A percentile compares a stretch with the other conserved stretches of the same genome.
phyloP scores from a whole-genome alignment of 169 alveolate genomes.

The Plasmodium chabaudi region DNA sequence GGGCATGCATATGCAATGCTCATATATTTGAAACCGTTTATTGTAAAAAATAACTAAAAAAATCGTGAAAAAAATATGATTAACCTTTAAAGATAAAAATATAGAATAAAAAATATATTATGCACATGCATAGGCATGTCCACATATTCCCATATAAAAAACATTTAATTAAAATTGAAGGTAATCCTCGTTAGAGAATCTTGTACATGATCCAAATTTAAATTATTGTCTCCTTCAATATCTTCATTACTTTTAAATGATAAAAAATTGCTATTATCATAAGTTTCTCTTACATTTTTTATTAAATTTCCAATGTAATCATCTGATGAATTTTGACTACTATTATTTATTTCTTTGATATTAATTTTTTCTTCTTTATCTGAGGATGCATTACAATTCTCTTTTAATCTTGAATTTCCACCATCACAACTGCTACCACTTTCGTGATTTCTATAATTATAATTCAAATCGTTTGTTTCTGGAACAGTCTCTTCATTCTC shows the following conservation, averaged over 20 bases:
- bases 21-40: no score
- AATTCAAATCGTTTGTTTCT: neutral
- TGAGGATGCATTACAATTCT: conserved; percentile 2
- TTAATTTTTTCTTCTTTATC: conserved; percentile 4
- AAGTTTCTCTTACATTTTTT: conserved; percentile 37
- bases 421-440: neutral
- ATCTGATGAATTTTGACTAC: conserved; percentile 29
- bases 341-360: conserved; percentile 4
- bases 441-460: no score
- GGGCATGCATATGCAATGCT: no score
- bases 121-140: neutral
- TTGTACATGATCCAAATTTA: conserved; percentile 37
- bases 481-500: neutral
- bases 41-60: no score
- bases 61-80: no score
- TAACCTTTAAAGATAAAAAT: neutral
- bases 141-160: neutral
- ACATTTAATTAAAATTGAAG: conserved; percentile 51
- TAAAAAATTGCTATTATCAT: conserved; percentile 43
- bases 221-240: conserved; percentile 7
- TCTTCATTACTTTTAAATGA: conserved; percentile 37
- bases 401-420: neutral
- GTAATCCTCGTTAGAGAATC: conserved; percentile 62
- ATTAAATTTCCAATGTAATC: conserved; percentile 55
- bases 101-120: neutral